Conservation (phyloP, 192 early-diverging fungal species). For the Coemansia sp. region DNA sequence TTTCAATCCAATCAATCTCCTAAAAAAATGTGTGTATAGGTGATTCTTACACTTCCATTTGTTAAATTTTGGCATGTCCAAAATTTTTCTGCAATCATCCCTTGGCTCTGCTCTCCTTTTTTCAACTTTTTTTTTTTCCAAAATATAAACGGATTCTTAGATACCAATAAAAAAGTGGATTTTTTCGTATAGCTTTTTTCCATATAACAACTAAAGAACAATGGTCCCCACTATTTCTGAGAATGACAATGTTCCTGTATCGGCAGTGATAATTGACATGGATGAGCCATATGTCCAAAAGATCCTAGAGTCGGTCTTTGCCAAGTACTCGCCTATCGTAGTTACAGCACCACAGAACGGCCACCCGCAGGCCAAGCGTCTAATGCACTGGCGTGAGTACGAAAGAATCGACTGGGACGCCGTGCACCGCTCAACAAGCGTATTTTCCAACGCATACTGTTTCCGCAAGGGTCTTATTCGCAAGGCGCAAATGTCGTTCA, state of each 20-base stretch:
- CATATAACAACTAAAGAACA: background rate
- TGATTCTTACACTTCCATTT: no score
- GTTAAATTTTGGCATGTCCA: background rate
- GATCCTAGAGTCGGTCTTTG: conserved; percentile 26
- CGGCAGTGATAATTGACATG: conserved; percentile 49
- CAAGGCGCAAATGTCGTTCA: conserved; percentile 66
- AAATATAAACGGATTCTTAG: no score
- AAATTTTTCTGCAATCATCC: background rate
- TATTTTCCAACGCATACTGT: conserved; percentile 61
- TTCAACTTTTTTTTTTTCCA: background rate
- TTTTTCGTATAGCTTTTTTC: no score
- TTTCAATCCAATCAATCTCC: background rate
- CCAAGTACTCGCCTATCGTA: conserved; percentile 23
- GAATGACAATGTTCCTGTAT: background rate
- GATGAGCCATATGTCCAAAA: conserved; percentile 56
- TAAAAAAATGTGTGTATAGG: background rate
- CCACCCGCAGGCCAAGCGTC: background rate
- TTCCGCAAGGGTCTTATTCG: conserved; percentile 69
- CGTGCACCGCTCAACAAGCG: conserved; percentile 29
- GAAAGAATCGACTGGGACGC: conserved; percentile 63
- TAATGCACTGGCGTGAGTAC: conserved; percentile 67
- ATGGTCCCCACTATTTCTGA: background rate
- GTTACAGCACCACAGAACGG: background rate
- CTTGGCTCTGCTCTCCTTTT: background rate
- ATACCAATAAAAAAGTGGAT: no score